Evolutionary conservation across 208 protist species (phyloP).

Genomic region (Endotrypanum monterogeii): DNA sequence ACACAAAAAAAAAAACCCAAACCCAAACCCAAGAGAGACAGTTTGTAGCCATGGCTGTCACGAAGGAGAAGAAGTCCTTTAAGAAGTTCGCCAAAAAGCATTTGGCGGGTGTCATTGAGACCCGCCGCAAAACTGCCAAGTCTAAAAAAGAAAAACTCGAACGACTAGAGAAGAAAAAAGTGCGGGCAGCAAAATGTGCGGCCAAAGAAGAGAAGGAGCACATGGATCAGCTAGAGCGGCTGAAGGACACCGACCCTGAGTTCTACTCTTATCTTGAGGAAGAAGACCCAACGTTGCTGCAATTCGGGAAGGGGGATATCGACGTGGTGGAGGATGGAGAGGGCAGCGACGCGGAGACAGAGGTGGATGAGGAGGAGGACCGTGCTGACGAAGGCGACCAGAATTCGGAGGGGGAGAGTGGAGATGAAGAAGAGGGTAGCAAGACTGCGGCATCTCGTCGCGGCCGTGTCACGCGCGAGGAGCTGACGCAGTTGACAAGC

Average conservation of each 20-base stretch:
- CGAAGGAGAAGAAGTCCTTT: conserved; percentile 92
- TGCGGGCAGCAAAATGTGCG: conserved; percentile 63
- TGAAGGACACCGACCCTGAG: conserved; percentile 90
- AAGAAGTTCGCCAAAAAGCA: conserved; percentile 94
- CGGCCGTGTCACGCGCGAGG: conserved; percentile 56
- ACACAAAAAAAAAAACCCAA: neutral
- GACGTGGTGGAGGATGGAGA: conserved; percentile 71
- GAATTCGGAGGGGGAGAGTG: conserved; percentile 33
- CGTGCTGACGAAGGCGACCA: conserved; percentile 27
- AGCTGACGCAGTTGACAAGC: conserved; percentile 51
- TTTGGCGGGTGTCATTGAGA: conserved; percentile 87
- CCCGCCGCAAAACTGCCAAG: conserved; percentile 84
- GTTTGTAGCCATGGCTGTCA: conserved; percentile 43
- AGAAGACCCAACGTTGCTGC: conserved; percentile 85
- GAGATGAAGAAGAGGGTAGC: conserved; percentile 34
- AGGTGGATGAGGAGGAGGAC: conserved; percentile 69
- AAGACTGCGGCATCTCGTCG: conserved; percentile 20
- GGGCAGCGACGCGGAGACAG: conserved; percentile 77
- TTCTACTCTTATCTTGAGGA: conserved; percentile 92
- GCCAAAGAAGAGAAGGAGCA: conserved; percentile 87
- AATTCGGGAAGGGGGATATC: conserved; percentile 87
- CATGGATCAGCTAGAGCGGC: conserved; percentile 82
- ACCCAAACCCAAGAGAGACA: no score
- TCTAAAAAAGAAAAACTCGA: conserved; percentile 90
- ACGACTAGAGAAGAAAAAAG: conserved; percentile 76